Base-by-base conservation (phyloP, 1,139 yeast genomes). In the Pneumocystis murina region DNA sequence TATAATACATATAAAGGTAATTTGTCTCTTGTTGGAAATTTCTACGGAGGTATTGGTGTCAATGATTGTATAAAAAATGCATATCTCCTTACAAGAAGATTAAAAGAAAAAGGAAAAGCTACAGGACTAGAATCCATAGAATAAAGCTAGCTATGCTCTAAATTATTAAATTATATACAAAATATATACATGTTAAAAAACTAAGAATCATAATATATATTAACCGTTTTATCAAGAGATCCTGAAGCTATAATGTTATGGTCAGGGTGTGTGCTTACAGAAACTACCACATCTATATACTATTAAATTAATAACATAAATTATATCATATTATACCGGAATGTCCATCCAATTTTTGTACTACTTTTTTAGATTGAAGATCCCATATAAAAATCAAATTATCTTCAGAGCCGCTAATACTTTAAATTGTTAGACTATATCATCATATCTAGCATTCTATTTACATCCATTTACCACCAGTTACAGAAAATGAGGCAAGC, bases 311-410 rank as follows among this genome's bases (percentile, higher is more conserved):
- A 54, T 48, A 35, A 20, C 59, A 41, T n/a, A 24, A 24, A 30
- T 7, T 41, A 14, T n/a, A 28, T 20, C 2, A 24, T n/a, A 33
- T n/a, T 41, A 14, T 59, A 41, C 72, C 68, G 2, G 67, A 70
- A 3, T 72, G 73, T 0, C 71, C 75, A 2, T 73, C 70, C 20
- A 80, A 68, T 57, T 72, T 73, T 36, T 73, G 76, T 7, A 82
- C 76, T 3, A 84, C 72, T n/a, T 78, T 74, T 71, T 85, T 87
- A 7, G 83, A 73, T 68, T 87, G 91, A 0, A 89, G 78, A 70
- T 87, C 85, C 96, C 96, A 90, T 48, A 88, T 75, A 10, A 83
- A 73, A 1, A 89, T 74, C 0, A 80, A 78, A 0, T 86, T 84
- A 1, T 71, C 68, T 64, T 86, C 92, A 63, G 86, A 80, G 0